Conservation (phyloP, 345 rosid species). For the Salix suchowensis region DNA sequence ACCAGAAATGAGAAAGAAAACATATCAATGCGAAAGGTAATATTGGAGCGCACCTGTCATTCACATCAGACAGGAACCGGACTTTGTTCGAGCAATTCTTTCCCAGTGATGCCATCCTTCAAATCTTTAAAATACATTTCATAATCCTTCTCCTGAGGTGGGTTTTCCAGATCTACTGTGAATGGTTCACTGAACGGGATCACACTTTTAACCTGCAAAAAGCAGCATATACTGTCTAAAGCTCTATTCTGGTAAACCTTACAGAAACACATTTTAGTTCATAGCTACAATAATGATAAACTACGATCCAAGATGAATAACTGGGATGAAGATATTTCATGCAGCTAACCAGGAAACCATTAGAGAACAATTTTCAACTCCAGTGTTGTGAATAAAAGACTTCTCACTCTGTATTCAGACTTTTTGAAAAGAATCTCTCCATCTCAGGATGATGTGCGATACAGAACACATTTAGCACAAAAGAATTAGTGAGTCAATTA, state of each 20-base stretch:
- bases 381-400: no score
- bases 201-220: slow-evolving; percentile 73
- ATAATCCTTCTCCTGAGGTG: slow-evolving; percentile 85
- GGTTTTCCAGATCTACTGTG: slow-evolving; percentile 82
- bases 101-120: slow-evolving; percentile 77
- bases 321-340: not conserved
- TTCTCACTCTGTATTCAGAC: no score
- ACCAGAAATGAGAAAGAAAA: no score
- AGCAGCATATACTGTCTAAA: not conserved
- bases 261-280: not conserved
- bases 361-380: not conserved
- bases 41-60: not conserved
- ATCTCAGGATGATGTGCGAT: no score
- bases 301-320: not conserved
- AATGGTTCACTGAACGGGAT: slow-evolving; percentile 88
- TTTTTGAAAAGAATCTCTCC: no score
- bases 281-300: not conserved
- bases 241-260: not conserved
- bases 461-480: no score
- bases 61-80: slow-evolving; percentile 48
- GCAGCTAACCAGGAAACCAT: not conserved
- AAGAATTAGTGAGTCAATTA: no score
- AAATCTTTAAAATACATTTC: slow-evolving; percentile 57
- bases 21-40: not conserved
- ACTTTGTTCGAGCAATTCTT: slow-evolving; percentile 60